Percentiles rank a stretch among this genome's conserved stretches.
These are phyloP conservation scores for Apiotrichum laibachii DNA, from an alignment of 1,284 basidiomycete species.

Conservation along the genomic window DNA sequence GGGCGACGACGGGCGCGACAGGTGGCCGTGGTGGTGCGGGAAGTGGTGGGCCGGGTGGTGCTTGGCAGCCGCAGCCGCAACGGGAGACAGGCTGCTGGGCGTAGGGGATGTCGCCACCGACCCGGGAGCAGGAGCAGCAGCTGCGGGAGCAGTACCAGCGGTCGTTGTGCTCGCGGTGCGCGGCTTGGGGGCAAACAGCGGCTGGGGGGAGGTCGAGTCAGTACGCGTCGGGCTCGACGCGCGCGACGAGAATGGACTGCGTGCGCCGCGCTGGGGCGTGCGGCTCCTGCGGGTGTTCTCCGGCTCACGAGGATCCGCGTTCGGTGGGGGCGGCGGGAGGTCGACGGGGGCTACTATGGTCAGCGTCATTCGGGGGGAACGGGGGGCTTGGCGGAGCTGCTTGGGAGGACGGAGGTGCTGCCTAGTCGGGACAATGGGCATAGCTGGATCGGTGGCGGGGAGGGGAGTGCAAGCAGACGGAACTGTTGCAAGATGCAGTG, in stretches of 20 bases:
- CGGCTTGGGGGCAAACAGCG: conserved; percentile 19
- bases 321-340: conserved; percentile 46
- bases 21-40: conserved; percentile 17
- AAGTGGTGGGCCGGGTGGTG: conserved; percentile 11
- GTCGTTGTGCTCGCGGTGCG: conserved; percentile 5
- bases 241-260: conserved; percentile 38
- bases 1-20: conserved; percentile 39
- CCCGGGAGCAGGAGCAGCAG: background rate
- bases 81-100: background rate
- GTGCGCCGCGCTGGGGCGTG: conserved; percentile 36
- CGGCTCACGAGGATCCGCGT: conserved; percentile 47
- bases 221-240: conserved; percentile 31
- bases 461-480: too few species aligned
- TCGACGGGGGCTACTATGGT: conserved; percentile 37
- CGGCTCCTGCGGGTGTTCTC: conserved; percentile 32
- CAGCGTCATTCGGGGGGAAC: background rate
- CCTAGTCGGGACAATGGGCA: too few species aligned
- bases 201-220: conserved; percentile 17
- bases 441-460: too few species aligned
- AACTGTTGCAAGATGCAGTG: too few species aligned
- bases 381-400: too few species aligned
- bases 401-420: too few species aligned
- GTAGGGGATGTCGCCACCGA: background rate
- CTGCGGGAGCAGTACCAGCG: background rate
- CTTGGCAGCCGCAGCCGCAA: background rate